Evolutionary conservation across 139 green algal genomes (phyloP), one percentile per base, ranked within the genome.

Genomic region (Auxenochlorella pyrenoidosa): DNA sequence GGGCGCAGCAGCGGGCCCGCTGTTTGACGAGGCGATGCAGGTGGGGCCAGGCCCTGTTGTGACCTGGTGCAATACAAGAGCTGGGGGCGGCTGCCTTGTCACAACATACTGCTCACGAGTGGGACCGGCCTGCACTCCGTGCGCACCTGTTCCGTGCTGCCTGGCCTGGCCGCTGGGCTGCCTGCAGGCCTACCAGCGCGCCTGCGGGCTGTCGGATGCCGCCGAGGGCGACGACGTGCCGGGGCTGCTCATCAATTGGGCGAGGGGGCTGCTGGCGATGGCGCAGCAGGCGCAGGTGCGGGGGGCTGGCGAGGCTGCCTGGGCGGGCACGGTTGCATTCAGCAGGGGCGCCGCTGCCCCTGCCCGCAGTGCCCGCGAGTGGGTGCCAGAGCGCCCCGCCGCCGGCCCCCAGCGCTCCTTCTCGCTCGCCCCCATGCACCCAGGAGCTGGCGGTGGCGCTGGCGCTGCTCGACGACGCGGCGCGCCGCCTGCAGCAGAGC

Each of bases 201-300:
- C 91, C 51, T 94, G 89, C 60, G 40, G 24, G 0, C 65, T 94
- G 38, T 87, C 68, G 19, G 82, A 70, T 43, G 86, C 77, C 18
- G 90, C 93, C 0, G 44, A 90, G 16, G 90, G 93, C 22, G 90
- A 94, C 70, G 93, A 95, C 79, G 40, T 95, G 43, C 90, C 92
- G 2, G 94, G 93, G 1, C 91, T 98, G 87, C 93, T 98, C 77
- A 85, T 93, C 84, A 96, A 98, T 88, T 98, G 95, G 95, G 93
- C 93, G 6, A 84, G 91, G 13, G 95, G 91, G 21, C 86, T 97
- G 26, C 76, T 89, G n/a, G 36, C 54, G 36, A 78, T 83, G 84
- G 89, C 77, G 79, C 26, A 91, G 77, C 43, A 87, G 75, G 41
- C 81, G 26, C 79, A 85, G 84, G 83, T 89, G 63, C 5, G 36